Evolutionary conservation across 225 moss, liverwort and hornwort species (phyloP).

Genomic region (Pseudoscleropodium purum): DNA sequence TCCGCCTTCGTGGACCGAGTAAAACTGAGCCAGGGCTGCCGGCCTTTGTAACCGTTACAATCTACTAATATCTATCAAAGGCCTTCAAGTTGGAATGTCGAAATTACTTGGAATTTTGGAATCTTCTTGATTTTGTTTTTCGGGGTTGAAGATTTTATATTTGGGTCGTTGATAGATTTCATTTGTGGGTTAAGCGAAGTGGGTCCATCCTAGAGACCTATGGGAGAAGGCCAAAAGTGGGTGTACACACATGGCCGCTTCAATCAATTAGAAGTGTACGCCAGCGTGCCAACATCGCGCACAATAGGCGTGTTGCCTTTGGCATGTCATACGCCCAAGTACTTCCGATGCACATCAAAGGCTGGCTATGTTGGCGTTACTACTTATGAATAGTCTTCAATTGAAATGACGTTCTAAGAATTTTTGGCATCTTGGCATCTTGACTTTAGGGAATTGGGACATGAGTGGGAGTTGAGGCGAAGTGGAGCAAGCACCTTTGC

Average conservation of each 20-base stretch:
- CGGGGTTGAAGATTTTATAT: not conserved
- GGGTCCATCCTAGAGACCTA: not conserved
- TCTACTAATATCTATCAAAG: not conserved
- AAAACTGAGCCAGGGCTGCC: not conserved
- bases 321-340: not conserved
- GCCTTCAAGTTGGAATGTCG: no score
- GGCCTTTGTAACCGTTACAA: not conserved
- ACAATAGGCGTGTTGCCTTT: not conserved
- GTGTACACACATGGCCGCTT: fast-evolving
- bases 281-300: fast-evolving
- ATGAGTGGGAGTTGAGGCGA: no score
- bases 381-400: no score
- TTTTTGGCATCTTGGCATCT: no score
- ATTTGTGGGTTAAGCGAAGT: no score
- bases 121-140: not conserved
- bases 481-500: no score
- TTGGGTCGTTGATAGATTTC: no score
- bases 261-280: not conserved
- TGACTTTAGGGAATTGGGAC: no score
- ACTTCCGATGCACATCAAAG: not conserved
- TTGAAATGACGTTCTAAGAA: not conserved
- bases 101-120: not conserved
- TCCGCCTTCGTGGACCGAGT: not conserved
- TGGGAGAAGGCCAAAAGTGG: not conserved
- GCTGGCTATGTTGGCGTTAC: no score